Evolutionary conservation across 371 early-diverging fungal genomes (phyloP).

Genomic region (Entomophthora muscae): DNA sequence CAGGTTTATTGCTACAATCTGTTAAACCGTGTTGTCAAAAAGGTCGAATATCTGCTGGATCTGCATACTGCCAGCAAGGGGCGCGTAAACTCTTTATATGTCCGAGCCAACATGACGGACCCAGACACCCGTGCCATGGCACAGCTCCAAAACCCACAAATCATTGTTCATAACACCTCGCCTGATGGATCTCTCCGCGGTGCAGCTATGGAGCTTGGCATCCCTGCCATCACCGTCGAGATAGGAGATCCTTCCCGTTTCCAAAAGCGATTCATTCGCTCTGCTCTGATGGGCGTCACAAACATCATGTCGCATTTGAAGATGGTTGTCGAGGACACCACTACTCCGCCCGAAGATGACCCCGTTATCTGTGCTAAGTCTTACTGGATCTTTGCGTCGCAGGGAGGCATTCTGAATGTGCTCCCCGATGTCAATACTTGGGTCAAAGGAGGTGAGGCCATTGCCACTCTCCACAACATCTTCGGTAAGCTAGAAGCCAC

Average conservation of each 20-base stretch:
- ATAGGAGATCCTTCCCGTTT: constrained; percentile 61
- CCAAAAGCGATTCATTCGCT: constrained; percentile 52
- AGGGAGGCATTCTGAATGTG: constrained; percentile 29
- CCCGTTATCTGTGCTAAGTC: constrained; percentile 32
- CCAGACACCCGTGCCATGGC: constrained; percentile 53
- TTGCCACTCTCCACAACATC: constrained; percentile 79
- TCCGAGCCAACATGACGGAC: constrained; percentile 74
- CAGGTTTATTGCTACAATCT: constrained; percentile 68
- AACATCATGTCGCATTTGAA: constrained; percentile 38
- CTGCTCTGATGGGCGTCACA: constrained; percentile 38
- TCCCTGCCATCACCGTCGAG: constrained; percentile 76
- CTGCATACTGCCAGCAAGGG: constrained; percentile 79
- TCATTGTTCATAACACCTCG: constrained; percentile 36
- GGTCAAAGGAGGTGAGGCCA: constrained; percentile 66
- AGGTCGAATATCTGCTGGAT: constrained; percentile 71
- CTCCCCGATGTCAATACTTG: constrained; percentile 73
- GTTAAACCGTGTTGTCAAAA: constrained; percentile 55
- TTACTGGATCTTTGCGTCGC: constrained; percentile 38
- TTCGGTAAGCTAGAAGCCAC: constrained; percentile 83
- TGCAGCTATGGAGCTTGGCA: constrained; percentile 56
- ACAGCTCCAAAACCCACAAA: constrained; percentile 70
- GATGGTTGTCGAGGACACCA: constrained; percentile 28
- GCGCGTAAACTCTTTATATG: constrained; percentile 71
- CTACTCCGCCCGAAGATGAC: constrained; percentile 23
- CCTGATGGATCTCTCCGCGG: constrained; percentile 62